phyloP scores from a whole-genome alignment of 176 grass and related monocot genomes.

The Musa acuminata region DNA sequence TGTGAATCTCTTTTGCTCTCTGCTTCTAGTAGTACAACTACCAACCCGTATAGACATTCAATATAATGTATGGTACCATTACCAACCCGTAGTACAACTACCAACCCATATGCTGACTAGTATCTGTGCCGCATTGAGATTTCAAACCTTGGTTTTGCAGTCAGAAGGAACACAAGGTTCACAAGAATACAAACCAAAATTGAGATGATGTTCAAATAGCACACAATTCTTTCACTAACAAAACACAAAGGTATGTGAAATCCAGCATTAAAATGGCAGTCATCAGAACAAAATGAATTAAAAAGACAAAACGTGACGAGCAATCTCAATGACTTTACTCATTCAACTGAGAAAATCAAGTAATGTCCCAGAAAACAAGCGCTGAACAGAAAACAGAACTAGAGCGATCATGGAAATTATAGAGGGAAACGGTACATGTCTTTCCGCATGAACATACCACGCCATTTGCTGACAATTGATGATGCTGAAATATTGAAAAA shows the following conservation, averaged over 20 bases:
- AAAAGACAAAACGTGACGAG: not conserved
- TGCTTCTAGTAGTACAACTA: too few species aligned
- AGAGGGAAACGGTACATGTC: too few species aligned
- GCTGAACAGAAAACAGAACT: not conserved
- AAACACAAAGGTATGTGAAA: not conserved
- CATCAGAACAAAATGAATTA: not conserved
- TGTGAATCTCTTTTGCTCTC: too few species aligned
- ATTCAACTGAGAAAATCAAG: not conserved
- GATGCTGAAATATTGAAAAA: slow-evolving; percentile 99
- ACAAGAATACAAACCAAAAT: not conserved
- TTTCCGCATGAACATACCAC: slow-evolving; percentile 31
- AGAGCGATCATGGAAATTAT: not conserved
- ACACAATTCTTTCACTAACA: not conserved
- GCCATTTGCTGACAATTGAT: slow-evolving; percentile 96
- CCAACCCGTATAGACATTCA: too few species aligned
- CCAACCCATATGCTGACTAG: too few species aligned
- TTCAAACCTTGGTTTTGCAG: too few species aligned
- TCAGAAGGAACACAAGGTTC: not conserved
- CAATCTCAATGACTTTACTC: not conserved
- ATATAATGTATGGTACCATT: too few species aligned
- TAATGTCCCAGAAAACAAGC: not conserved
- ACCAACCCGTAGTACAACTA: too few species aligned
- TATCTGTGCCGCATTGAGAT: too few species aligned
- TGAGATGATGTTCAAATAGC: not conserved
- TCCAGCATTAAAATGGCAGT: not conserved